A percentile compares a stretch with the other conserved stretches of the same genome.
Evolutionary conservation across 768 basidiomycete species (phyloP).

Genomic region (Tylopilus felleus): DNA sequence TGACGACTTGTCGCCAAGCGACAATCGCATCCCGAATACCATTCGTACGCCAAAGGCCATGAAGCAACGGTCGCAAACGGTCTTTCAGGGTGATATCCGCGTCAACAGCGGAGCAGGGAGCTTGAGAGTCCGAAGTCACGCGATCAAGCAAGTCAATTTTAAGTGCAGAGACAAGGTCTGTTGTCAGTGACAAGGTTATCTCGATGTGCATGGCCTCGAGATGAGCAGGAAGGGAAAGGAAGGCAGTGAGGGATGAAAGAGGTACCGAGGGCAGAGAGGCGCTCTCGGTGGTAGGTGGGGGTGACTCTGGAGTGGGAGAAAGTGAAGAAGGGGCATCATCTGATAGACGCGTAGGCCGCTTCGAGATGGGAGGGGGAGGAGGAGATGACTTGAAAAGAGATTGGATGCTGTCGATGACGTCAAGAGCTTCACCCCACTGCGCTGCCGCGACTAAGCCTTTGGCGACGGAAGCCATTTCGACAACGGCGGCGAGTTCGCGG

Average conservation of each 20-base stretch:
- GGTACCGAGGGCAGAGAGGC: constrained; percentile 41
- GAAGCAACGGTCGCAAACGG: constrained; percentile 65
- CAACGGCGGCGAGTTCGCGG: constrained; percentile 61
- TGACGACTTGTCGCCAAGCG: constrained; percentile 68
- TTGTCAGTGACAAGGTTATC: constrained; percentile 72
- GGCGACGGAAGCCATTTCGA: constrained; percentile 74
- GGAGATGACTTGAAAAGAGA: constrained; percentile 45
- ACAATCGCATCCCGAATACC: constrained; percentile 65
- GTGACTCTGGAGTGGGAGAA: constrained; percentile 37
- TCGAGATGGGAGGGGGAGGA: constrained; percentile 1
- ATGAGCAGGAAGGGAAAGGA: constrained; percentile 70
- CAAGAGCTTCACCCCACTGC: constrained; percentile 85
- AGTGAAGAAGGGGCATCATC: constrained; percentile 29
- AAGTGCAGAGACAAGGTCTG: constrained; percentile 72
- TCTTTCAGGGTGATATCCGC: constrained; percentile 52
- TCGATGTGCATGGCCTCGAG: constrained; percentile 69
- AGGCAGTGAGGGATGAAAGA: constrained; percentile 67
- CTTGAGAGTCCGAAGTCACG: constrained; percentile 30
- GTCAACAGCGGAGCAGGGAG: constrained; percentile 14
- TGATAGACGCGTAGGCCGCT: constrained; percentile 8
- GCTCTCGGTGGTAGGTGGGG: constrained; percentile 25
- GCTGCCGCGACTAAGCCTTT: constrained; percentile 74
- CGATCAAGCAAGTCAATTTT: constrained; percentile 62
- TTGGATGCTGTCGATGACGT: constrained; percentile 66
- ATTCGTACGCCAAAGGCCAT: constrained; percentile 72